Conservation (phyloP, 1,284 basidiomycete species). For the Ceratobasidium sp. region DNA sequence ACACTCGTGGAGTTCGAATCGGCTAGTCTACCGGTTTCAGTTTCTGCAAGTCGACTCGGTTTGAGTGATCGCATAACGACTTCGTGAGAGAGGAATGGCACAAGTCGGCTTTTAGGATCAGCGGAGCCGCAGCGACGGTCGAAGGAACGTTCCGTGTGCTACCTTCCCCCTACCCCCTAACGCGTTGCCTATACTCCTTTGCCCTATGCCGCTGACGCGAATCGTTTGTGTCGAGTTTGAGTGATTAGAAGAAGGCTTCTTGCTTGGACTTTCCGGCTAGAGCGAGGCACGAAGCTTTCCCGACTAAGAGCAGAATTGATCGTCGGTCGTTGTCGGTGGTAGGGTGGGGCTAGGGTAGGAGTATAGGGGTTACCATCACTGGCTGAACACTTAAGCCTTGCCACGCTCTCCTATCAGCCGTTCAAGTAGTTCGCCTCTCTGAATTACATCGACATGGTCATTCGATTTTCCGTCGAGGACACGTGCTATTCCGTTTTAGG, state of each 20-base stretch:
- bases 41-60: not conserved
- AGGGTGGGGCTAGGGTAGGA: not conserved
- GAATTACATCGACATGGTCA: not conserved
- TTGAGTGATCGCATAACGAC: not conserved
- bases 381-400: not conserved
- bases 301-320: too few species aligned
- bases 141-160: too few species aligned
- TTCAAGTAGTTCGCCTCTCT: constrained; percentile 4
- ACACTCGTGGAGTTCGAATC: too few species aligned
- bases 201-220: not conserved
- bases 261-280: too few species aligned
- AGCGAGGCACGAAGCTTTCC: too few species aligned
- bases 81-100: not conserved
- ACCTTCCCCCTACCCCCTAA: too few species aligned
- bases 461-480: constrained; percentile 15
- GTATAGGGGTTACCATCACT: not conserved
- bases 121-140: not conserved
- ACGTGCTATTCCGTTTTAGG: not conserved
- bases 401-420: too few species aligned
- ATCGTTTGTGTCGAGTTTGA: not conserved
- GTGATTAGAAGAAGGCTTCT: not conserved
- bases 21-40: not conserved
- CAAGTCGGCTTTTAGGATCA: not conserved
- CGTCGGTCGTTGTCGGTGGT: not conserved
- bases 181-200: not conserved